phyloP scores from a whole-genome alignment of 495 filamentous ascomycete genomes.

The Amniculicola lignicola region DNA sequence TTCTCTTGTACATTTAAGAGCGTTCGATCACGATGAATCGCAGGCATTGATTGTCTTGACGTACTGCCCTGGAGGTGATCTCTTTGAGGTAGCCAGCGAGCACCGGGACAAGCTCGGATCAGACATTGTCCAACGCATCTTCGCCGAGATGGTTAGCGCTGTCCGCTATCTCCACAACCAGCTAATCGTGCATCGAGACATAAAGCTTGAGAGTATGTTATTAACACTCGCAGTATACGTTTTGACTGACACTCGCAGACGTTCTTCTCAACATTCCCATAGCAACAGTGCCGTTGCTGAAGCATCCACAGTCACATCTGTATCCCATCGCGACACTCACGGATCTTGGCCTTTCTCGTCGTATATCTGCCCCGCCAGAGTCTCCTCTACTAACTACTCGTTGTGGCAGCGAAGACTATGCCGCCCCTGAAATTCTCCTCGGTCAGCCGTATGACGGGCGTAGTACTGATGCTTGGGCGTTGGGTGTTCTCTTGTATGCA shows the following conservation, averaged over 20 bases:
- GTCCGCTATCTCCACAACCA: constrained; percentile 79
- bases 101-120: constrained; percentile 63
- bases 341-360: constrained; percentile 85
- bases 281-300: constrained; percentile 46
- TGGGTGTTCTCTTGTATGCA: constrained; percentile 90
- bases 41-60: constrained; percentile 81
- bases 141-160: constrained; percentile 81
- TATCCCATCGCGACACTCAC: constrained; percentile 82
- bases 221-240: constrained; percentile 7
- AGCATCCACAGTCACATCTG: constrained; percentile 68
- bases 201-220: constrained; percentile 87
- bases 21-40: constrained; percentile 75
- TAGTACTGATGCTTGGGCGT: constrained; percentile 87
- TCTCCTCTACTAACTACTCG: constrained; percentile 75
- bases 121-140: constrained; percentile 74
- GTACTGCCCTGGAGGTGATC: constrained; percentile 90
- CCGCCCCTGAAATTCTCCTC: constrained; percentile 92
- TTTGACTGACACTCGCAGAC: constrained; percentile 56
- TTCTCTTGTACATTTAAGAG: constrained; percentile 82
- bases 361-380: constrained; percentile 68
- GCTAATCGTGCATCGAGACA: constrained; percentile 91
- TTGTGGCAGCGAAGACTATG: constrained; percentile 96
- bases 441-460: constrained; percentile 94
- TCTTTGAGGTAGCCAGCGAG: constrained; percentile 84
- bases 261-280: constrained; percentile 81